Evolutionary conservation across 2,329 filamentous ascomycete species (phyloP).

Genomic region (Epicoccum sorghinum): DNA sequence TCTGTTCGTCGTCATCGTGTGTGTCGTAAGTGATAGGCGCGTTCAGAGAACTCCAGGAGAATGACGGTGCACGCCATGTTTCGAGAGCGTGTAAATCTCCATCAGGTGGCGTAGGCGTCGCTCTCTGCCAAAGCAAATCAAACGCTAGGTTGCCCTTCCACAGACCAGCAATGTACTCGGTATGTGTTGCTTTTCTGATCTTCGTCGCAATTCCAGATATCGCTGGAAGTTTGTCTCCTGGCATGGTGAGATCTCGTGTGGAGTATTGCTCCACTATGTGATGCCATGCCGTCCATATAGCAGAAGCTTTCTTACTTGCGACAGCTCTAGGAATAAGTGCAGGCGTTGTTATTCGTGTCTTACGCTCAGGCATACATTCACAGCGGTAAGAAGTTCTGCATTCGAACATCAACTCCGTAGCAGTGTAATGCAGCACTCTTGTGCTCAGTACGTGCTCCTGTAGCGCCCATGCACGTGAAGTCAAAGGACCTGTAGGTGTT

Average conservation of each 20-base stretch:
- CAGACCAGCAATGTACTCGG: constrained; percentile 42
- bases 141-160: constrained; percentile 40
- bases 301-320: constrained; percentile 26
- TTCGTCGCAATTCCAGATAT: constrained; percentile 44
- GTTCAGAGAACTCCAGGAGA: constrained; percentile 43
- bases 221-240: constrained; percentile 39
- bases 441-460: constrained; percentile 44
- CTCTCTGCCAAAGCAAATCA: constrained; percentile 39
- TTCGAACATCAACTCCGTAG: constrained; percentile 43
- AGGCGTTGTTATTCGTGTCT: constrained; percentile 35
- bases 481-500: constrained; percentile 33
- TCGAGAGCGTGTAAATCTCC: constrained; percentile 19
- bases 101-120: constrained; percentile 6
- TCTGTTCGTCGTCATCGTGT: constrained; percentile 29
- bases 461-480: constrained; percentile 39
- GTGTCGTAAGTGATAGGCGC: constrained; percentile 30
- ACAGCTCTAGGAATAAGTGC: constrained; percentile 42
- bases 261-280: constrained; percentile 40
- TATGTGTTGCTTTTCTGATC: constrained; percentile 36
- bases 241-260: constrained; percentile 32
- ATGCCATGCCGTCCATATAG: constrained; percentile 41
- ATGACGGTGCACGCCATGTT: constrained; percentile 39
- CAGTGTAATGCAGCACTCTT: constrained; percentile 42
- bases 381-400: constrained; percentile 42
- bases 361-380: constrained; percentile 39